Conservation (phyloP, 2,329 filamentous ascomycete species). For the Penicillium brevicompactum region DNA sequence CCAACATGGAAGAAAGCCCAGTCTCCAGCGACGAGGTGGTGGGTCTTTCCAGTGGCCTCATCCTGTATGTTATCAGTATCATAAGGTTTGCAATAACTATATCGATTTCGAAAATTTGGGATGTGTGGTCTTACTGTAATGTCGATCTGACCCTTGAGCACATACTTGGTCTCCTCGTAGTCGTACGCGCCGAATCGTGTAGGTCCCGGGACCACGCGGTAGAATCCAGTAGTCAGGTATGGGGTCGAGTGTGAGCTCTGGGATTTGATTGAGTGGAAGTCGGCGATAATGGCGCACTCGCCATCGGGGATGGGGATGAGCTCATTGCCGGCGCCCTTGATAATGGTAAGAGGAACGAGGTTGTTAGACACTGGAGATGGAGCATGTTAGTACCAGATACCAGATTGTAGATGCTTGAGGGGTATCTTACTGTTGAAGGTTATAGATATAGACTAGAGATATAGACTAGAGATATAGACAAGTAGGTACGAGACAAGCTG, state of each 20-base stretch:
- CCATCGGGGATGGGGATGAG: conserved; percentile 12
- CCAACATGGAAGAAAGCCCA: conserved; percentile 19
- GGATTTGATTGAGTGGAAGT: conserved; percentile 13
- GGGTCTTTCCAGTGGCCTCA: conserved; percentile 16
- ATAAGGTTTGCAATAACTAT: background rate
- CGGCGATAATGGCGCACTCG: conserved; percentile 13
- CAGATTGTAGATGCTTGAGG: background rate
- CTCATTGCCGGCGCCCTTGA: conserved; percentile 16
- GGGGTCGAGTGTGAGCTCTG: conserved; percentile 8
- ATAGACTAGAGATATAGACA: background rate
- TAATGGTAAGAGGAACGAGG: conserved; percentile 13
- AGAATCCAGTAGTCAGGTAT: conserved; percentile 15
- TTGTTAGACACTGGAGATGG: conserved; percentile 7
- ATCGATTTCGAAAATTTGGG: background rate
- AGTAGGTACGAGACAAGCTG: conserved; percentile 1
- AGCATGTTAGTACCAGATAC: background rate
- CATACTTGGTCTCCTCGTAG: conserved; percentile 18
- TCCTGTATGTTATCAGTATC: conserved; percentile 6
- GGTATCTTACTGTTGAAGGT: background rate
- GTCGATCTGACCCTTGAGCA: conserved; percentile 16
- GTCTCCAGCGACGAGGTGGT: conserved; percentile 17
- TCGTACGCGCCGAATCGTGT: conserved; percentile 9
- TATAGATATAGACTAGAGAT: background rate
- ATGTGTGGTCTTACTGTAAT: conserved; percentile 4
- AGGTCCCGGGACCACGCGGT: conserved; percentile 13